phyloP scores from a whole-genome alignment of 2,329 filamentous ascomycete genomes.

The Penicillium expansum region DNA sequence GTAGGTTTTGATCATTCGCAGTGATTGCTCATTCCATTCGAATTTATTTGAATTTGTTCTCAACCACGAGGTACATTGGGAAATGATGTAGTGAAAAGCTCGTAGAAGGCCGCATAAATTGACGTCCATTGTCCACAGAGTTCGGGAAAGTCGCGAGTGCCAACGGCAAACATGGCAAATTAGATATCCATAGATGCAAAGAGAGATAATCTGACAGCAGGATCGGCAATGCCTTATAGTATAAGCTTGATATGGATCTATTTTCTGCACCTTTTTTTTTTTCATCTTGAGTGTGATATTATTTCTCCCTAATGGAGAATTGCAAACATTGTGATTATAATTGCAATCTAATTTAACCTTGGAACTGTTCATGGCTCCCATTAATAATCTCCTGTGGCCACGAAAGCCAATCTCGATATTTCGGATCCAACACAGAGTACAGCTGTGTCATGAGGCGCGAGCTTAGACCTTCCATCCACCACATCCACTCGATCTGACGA shows the following conservation, averaged over 20 bases:
- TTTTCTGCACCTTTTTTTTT: background rate
- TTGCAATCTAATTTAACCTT: too few relatives aligned
- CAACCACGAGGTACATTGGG: too few relatives aligned
- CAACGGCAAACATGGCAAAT: background rate
- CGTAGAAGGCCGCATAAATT: too few relatives aligned
- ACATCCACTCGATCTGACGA: constrained; percentile 21
- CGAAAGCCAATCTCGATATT: constrained; percentile 14
- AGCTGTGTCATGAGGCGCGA: constrained; percentile 14
- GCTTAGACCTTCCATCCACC: constrained; percentile 20
- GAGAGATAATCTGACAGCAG: background rate
- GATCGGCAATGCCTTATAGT: too few relatives aligned
- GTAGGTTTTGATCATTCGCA: too few relatives aligned
- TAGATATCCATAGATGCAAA: background rate
- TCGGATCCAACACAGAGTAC: constrained; percentile 3
- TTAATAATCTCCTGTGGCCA: constrained; percentile 15
- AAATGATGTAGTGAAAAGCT: too few relatives aligned
- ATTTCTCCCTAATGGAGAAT: background rate
- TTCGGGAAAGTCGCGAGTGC: too few relatives aligned
- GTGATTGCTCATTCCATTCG: too few relatives aligned
- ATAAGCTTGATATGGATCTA: background rate
- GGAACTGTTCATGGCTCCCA: background rate
- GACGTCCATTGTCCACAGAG: too few relatives aligned
- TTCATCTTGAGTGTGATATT: background rate
- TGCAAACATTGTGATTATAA: too few relatives aligned
- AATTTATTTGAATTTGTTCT: too few relatives aligned